Percentiles rank a stretch among this genome's conserved stretches.
These are phyloP conservation scores for Chrysoporthe puriensis DNA, from an alignment of 2,329 filamentous ascomycete species.

Conservation along the genomic window DNA sequence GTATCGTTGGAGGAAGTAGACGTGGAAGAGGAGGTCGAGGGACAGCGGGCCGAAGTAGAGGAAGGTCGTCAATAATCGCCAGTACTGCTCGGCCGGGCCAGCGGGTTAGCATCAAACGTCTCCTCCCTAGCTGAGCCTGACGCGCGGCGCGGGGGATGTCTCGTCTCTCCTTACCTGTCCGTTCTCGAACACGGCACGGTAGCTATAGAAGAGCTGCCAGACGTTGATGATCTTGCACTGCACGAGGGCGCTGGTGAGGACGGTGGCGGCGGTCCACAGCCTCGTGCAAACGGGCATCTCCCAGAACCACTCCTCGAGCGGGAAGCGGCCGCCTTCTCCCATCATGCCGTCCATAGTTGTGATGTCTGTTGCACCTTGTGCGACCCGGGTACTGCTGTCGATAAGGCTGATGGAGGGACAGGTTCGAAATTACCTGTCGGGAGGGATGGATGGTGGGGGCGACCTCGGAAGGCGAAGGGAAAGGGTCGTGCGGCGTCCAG, in stretches of 20 bases:
- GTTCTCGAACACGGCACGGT: constrained; percentile 86
- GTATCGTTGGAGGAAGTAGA: constrained; percentile 98
- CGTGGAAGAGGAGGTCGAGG: constrained; percentile 93
- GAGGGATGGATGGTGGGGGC: neutral
- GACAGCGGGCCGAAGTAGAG: constrained; percentile 96
- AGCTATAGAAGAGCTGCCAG: constrained; percentile 97
- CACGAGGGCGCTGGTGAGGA: constrained; percentile 84
- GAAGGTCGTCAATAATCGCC: constrained; percentile 94
- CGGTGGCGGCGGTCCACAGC: constrained; percentile 94
- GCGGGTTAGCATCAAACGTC: constrained; percentile 5
- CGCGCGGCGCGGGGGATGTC: constrained; percentile 33
- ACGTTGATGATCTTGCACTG: constrained; percentile 92
- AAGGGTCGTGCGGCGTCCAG: neutral
- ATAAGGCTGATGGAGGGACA: neutral
- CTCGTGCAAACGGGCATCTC: constrained; percentile 96
- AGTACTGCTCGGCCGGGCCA: constrained; percentile 67
- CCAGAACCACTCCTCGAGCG: constrained; percentile 97
- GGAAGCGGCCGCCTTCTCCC: constrained; percentile 66
- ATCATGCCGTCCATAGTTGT: constrained; percentile 60
- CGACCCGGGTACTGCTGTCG: constrained; percentile 1
- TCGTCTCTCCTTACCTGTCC: constrained; percentile 93
- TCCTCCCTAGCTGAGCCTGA: neutral
- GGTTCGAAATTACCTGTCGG: no score
- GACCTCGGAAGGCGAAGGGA: neutral
- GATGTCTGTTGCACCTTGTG: constrained; percentile 10